phyloP scores from a whole-genome alignment of 495 filamentous ascomycete genomes.

The Talaromyces trachyspermus region DNA sequence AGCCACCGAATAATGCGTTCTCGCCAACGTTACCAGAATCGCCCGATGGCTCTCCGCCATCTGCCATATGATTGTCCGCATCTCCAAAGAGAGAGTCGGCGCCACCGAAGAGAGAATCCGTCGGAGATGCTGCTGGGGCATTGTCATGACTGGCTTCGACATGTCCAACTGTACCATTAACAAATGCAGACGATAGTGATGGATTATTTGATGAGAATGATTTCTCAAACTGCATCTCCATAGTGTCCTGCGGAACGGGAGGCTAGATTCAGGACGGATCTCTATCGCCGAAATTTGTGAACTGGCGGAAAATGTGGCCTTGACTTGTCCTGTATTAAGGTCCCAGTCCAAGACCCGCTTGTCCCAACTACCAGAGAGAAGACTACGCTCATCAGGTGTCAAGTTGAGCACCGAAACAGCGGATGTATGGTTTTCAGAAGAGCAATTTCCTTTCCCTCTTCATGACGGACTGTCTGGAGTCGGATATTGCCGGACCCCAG shows the following conservation, averaged over 20 bases:
- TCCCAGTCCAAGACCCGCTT: conserved; percentile 94
- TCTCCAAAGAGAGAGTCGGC: conserved; percentile 72
- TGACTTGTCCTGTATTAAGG: conserved; percentile 74
- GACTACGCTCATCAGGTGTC: conserved; percentile 74
- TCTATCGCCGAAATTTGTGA: conserved; percentile 88
- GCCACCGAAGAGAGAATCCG: conserved; percentile 58
- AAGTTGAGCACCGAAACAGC: conserved; percentile 85
- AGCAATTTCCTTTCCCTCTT: conserved; percentile 83
- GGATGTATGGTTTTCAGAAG: conserved; percentile 75
- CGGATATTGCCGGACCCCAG: conserved; percentile 89
- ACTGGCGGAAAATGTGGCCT: conserved; percentile 64
- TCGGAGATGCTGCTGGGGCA: conserved; percentile 55
- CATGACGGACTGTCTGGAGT: conserved; percentile 87
- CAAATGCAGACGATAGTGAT: conserved; percentile 32
- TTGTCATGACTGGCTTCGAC: conserved; percentile 28
- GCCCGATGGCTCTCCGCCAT: conserved; percentile 47
- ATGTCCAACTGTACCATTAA: conserved; percentile 37
- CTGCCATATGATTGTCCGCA: conserved; percentile 51
- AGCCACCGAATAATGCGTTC: conserved; percentile 67
- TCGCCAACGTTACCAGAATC: conserved; percentile 66
- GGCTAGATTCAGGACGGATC: conserved; percentile 68
- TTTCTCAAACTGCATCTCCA: conserved; percentile 51
- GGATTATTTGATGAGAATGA: conserved; percentile 58
- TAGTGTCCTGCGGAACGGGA: conserved; percentile 65
- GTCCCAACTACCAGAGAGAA: conserved; percentile 95